Evolutionary conservation across 345 rosid species (phyloP), one percentile per base, ranked within the genome.

Genomic region (Arabidopsis suecica): DNA sequence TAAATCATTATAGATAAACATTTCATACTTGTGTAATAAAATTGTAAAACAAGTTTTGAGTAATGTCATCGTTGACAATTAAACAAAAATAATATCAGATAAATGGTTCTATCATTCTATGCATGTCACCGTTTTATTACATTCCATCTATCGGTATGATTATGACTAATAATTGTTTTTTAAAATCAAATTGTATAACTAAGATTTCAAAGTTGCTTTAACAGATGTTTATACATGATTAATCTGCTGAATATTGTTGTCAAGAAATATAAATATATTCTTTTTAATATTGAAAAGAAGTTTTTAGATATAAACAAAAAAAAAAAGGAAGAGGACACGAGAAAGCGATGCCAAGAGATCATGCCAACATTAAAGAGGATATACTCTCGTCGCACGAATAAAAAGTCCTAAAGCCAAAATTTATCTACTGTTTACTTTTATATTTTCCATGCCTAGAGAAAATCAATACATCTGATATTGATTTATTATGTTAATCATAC

Each of bases 341-440:
- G 77, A 78, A 65, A 78, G 68, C 51, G 73, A 78, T 78, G 77
- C 33, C 68, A 48, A 64, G 72, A 78, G 73, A 78, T 65, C 77
- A 65, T 78, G 77, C 73, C 62, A 77, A 47, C 76, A 71, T 45
- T 71, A 76, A 69, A 69, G 75, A 76, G 71, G 71, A 78, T 78
- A 71, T 59, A 65, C 57, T 71, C 57, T 71, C 68, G 30, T 71
- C 32, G 68, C 81, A 71, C 81, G 72, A 77, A 77, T 71, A 18
- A 64, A 58, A 71, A 71, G 77, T 77, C 72, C n/a, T 32, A 64
- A 65, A 71, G 80, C 77, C 22, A 49, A 65, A 65, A 47, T 32
- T 65, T 55, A 65, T 71, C 38, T 28, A 28, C 30, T 69, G 40
- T 38, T 67, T 58, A 59, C 2, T 11, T 36, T 7, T 63, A 7